Percentiles rank a stretch among this genome's conserved stretches.
Evolutionary conservation across 2,329 filamentous ascomycete species (phyloP).

Genomic region (Dissoconium aciculare): DNA sequence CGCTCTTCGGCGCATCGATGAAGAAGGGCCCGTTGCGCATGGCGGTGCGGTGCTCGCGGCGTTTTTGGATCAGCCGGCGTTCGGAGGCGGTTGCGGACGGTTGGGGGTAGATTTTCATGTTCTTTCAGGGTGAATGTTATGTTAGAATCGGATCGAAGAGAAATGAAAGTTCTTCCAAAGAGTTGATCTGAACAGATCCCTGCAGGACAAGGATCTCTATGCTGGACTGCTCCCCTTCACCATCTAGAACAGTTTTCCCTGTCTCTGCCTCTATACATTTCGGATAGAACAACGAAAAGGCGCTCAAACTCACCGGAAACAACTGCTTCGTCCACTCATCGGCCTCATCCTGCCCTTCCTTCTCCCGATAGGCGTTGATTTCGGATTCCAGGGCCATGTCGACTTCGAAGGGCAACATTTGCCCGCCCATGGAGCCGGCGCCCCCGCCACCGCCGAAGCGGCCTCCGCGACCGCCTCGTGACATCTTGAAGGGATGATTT

Average conservation of each 20-base stretch:
- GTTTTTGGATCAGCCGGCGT: slow-evolving; percentile 6
- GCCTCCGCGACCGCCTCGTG: slow-evolving; percentile 8
- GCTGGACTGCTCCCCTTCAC: no score
- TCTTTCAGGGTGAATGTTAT: background rate
- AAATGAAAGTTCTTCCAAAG: background rate
- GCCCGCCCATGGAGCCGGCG: slow-evolving; percentile 5
- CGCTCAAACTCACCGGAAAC: slow-evolving; percentile 8
- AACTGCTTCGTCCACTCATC: slow-evolving; percentile 11
- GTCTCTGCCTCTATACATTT: no score
- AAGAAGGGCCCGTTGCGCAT: slow-evolving; percentile 13
- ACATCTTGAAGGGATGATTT: slow-evolving; percentile 11
- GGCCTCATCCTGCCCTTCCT: slow-evolving; percentile 7
- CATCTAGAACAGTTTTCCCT: no score
- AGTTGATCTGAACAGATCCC: no score
- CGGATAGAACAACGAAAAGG: background rate
- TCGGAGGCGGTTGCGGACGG: slow-evolving; percentile 8
- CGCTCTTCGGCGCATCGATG: slow-evolving; percentile 16
- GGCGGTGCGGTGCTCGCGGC: slow-evolving; percentile 7
- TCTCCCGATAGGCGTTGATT: slow-evolving; percentile 7
- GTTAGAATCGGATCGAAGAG: no score
- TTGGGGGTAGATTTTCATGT: slow-evolving; percentile 5
- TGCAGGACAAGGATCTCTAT: no score
- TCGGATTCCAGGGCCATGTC: slow-evolving; percentile 12
- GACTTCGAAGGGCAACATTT: slow-evolving; percentile 11
- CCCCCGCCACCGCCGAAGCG: slow-evolving; percentile 8